Conservation (phyloP, 805 yeast genomes). For the Dipodascus geniculatus region DNA sequence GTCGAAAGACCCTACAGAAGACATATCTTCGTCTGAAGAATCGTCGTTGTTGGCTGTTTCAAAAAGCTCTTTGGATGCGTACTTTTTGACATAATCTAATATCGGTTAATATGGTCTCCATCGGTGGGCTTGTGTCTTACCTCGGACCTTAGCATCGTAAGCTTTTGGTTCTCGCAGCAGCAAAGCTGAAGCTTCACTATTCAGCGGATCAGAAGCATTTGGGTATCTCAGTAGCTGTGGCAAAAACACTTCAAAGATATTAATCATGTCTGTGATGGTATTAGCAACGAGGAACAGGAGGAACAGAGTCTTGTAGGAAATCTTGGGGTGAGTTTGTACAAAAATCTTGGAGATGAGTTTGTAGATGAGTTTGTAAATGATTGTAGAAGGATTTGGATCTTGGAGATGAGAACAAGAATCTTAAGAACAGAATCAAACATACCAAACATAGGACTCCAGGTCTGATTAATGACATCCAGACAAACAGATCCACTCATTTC, state of each 20-base stretch:
- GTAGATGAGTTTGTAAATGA: too few relatives aligned
- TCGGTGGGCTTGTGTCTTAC: conserved; percentile 19
- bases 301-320: too few relatives aligned
- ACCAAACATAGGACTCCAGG: conserved; percentile 97
- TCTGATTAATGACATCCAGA: conserved; percentile 89
- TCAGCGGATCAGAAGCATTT: conserved; percentile 87
- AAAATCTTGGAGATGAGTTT: too few relatives aligned
- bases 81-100: conserved; percentile 52
- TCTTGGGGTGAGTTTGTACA: too few relatives aligned
- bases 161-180: conserved; percentile 54
- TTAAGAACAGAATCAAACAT: too few relatives aligned
- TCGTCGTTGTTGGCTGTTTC: conserved; percentile 35
- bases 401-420: too few relatives aligned
- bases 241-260: conserved; percentile 83
- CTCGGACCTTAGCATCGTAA: conserved; percentile 51
- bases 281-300: not conserved
- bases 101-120: not conserved
- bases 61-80: conserved; percentile 43
- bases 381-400: too few relatives aligned
- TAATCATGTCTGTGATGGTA: conserved; percentile 41
- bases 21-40: conserved; percentile 28
- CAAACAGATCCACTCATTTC: conserved; percentile 84
- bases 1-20: conserved; percentile 30
- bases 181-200: conserved; percentile 77
- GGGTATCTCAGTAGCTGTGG: conserved; percentile 90